Conservation (phyloP, 2,329 filamentous ascomycete species). For the Coleophoma eucalyptorum region DNA sequence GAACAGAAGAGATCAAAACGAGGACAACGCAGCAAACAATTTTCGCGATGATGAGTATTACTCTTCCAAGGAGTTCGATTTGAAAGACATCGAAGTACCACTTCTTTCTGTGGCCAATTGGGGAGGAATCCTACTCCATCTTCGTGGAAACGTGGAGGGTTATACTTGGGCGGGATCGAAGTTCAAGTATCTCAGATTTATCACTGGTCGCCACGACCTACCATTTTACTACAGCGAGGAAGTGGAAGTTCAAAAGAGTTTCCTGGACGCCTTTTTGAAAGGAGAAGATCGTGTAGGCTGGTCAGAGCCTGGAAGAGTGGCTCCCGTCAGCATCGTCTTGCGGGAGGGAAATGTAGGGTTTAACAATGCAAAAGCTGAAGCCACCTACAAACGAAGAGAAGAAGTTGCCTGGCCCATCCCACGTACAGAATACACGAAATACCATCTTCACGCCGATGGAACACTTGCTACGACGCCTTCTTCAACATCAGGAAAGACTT, state of each 20-base stretch:
- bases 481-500: conserved; percentile 34
- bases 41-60: conserved; percentile 13
- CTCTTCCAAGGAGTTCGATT: conserved; percentile 43
- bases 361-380: conserved; percentile 60
- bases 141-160: conserved; percentile 66
- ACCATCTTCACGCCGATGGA: conserved; percentile 38
- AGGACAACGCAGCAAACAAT: conserved; percentile 30
- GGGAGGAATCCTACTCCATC: conserved; percentile 66
- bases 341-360: conserved; percentile 65
- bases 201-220: conserved; percentile 66
- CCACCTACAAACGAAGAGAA: conserved; percentile 46
- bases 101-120: conserved; percentile 66
- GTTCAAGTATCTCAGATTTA: conserved; percentile 66
- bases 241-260: conserved; percentile 62
- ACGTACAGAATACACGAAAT: conserved; percentile 59
- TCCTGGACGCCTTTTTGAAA: conserved; percentile 69
- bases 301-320: conserved; percentile 51
- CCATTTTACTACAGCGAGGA: conserved; percentile 70
- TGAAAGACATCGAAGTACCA: conserved; percentile 65
- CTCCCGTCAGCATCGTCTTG: conserved; percentile 57
- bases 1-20: conserved; percentile 44
- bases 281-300: conserved; percentile 60
- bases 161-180: conserved; percentile 60
- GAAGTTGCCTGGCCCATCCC: conserved; percentile 66
- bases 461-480: conserved; percentile 5